phyloP scores from a whole-genome alignment of 192 early-diverging fungal genomes.

The Phlyctochytrium arcticum region DNA sequence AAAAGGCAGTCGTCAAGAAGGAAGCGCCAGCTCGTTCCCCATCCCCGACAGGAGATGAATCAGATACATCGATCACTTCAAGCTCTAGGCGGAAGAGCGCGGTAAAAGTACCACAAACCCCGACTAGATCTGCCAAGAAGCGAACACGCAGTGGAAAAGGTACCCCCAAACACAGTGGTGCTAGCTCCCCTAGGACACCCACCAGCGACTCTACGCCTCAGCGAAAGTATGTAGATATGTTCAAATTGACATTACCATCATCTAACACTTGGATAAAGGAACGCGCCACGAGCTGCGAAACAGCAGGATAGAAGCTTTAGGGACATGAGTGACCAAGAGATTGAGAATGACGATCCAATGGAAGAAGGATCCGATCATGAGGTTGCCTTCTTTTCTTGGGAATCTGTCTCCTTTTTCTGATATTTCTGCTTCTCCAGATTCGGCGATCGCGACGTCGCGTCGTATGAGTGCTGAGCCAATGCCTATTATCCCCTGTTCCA shows the following conservation, averaged over 20 bases:
- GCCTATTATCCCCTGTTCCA: too few relatives aligned
- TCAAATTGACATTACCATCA: too few relatives aligned
- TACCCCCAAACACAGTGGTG: neutral
- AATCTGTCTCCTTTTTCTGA: too few relatives aligned
- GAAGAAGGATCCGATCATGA: neutral
- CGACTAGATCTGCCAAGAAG: neutral
- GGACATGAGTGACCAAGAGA: constrained; percentile 5
- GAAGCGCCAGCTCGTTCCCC: too few relatives aligned
- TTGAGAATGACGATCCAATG: neutral
- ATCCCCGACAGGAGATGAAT: too few relatives aligned
- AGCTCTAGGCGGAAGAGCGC: constrained; percentile 14
- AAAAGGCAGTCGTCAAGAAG: too few relatives aligned
- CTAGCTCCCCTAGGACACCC: too few relatives aligned
- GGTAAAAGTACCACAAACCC: neutral
- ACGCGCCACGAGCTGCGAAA: constrained; percentile 16
- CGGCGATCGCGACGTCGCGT: too few relatives aligned
- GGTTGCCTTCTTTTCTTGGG: neutral
- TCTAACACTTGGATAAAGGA: too few relatives aligned
- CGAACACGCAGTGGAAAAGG: neutral
- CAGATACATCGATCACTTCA: constrained; percentile 18
- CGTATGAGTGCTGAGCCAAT: too few relatives aligned
- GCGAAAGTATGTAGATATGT: neutral
- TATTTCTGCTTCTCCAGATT: too few relatives aligned
- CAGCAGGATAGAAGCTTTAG: neutral
- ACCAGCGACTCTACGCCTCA: too few relatives aligned